Percentiles rank a stretch among this genome's conserved stretches.
Conservation (phyloP, 495 filamentous ascomycete genomes). For the Alectoria sarmentosa region DNA sequence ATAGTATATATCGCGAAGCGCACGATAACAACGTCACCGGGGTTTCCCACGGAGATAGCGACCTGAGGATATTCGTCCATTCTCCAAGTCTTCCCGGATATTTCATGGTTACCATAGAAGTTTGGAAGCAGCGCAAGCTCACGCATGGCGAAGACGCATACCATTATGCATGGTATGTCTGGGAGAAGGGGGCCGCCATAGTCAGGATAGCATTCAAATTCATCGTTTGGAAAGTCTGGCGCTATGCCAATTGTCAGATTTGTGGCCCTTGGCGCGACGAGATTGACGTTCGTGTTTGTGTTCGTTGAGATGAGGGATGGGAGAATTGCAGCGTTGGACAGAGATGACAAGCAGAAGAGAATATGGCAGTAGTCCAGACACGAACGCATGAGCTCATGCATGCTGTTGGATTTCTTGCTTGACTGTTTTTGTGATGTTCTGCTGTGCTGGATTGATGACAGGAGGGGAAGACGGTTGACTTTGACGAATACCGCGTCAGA, state of each 20-base stretch:
- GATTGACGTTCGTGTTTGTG: background rate
- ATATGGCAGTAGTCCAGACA: background rate
- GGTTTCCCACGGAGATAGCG: background rate
- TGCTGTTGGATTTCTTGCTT: too few species aligned
- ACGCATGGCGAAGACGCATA: background rate
- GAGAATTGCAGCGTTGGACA: background rate
- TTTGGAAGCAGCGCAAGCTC: slow-evolving; percentile 5
- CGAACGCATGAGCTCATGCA: background rate
- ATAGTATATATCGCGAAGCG: background rate
- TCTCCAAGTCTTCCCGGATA: background rate
- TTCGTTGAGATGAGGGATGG: background rate
- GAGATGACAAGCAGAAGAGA: background rate
- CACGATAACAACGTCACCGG: background rate
- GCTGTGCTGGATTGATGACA: too few species aligned
- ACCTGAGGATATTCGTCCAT: background rate
- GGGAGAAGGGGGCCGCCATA: background rate
- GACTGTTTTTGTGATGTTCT: too few species aligned
- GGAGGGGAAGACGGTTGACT: too few species aligned
- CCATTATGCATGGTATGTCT: background rate
- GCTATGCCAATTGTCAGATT: background rate
- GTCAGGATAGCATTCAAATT: background rate
- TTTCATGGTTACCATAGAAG: too few species aligned
- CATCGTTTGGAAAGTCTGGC: background rate
- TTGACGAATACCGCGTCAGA: too few species aligned
- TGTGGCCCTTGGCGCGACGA: background rate